phyloP scores from a whole-genome alignment of 2,329 filamentous ascomycete species.

The Pseudohalonectria lignicola region DNA sequence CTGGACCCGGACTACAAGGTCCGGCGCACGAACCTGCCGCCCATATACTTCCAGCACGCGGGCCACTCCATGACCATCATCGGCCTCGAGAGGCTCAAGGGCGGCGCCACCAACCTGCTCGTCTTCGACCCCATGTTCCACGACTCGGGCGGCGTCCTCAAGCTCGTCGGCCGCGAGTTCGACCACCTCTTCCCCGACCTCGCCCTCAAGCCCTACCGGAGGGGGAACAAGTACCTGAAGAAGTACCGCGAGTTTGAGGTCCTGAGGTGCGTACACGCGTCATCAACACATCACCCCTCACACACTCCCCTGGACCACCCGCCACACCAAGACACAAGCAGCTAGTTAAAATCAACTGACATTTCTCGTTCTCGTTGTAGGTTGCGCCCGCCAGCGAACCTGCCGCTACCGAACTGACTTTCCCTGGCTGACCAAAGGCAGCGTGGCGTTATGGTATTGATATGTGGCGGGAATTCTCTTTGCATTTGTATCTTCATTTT shows the following conservation, averaged over 20 bases:
- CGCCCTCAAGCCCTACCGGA: slow-evolving; percentile 62
- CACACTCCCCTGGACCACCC: no score
- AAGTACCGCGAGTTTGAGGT: slow-evolving; percentile 72
- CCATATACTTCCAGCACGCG: slow-evolving; percentile 83
- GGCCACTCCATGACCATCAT: slow-evolving; percentile 87
- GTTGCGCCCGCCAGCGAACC: no score
- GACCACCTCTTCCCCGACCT: slow-evolving; percentile 33
- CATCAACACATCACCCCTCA: no score
- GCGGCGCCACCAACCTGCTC: slow-evolving; percentile 58
- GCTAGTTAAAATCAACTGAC: no score
- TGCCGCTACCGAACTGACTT: no score
- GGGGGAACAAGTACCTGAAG: slow-evolving; percentile 55
- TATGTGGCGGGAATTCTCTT: no score
- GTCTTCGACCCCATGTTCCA: slow-evolving; percentile 84
- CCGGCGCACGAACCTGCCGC: slow-evolving; percentile 61
- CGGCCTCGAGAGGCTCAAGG: slow-evolving; percentile 60
- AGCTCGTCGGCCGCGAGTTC: slow-evolving; percentile 39
- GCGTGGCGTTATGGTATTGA: no score
- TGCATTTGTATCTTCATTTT: no score
- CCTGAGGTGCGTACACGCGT: slow-evolving; percentile 59
- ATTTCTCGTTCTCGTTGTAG: no score
- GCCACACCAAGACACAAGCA: no score
- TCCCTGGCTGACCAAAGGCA: no score
- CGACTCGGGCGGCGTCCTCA: slow-evolving; percentile 52
- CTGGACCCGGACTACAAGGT: slow-evolving; percentile 47